Evolutionary conservation across 768 basidiomycete species (phyloP).

Genomic region (Boletus pseudopeckii): DNA sequence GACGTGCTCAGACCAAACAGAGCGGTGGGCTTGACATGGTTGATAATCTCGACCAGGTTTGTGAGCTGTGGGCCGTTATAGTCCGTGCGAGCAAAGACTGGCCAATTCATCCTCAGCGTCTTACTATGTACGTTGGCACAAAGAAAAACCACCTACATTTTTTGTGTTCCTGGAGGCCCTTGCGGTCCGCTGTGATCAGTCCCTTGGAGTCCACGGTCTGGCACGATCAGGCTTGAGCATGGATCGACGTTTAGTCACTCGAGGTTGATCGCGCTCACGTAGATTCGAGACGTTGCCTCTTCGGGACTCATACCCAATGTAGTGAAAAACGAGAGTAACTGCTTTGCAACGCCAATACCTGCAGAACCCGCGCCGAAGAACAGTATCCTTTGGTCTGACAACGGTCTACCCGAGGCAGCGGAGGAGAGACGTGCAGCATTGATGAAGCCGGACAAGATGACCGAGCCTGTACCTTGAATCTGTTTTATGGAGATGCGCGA

Average conservation of each 20-base stretch:
- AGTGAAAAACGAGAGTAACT: conserved; percentile 47
- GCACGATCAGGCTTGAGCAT: conserved; percentile 11
- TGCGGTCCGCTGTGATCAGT: conserved; percentile 65
- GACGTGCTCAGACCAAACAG: conserved; percentile 70
- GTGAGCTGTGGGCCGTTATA: conserved; percentile 61
- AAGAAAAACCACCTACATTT: conserved; percentile 42
- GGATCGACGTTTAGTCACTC: neutral
- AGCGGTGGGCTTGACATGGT: conserved; percentile 72
- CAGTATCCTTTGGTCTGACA: conserved; percentile 52
- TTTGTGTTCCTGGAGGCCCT: conserved; percentile 71
- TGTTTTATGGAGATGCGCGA: conserved; percentile 18
- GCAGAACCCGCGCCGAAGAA: conserved; percentile 56
- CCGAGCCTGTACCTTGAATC: conserved; percentile 74
- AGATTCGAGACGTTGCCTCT: conserved; percentile 65
- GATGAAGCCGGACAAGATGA: conserved; percentile 71
- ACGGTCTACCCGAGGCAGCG: conserved; percentile 37
- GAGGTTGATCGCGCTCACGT: conserved; percentile 40
- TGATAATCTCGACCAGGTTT: conserved; percentile 62
- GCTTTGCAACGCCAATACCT: conserved; percentile 54
- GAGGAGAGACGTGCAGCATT: conserved; percentile 66
- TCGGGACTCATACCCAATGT: conserved; percentile 57
- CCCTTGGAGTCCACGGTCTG: conserved; percentile 78
- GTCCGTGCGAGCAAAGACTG: conserved; percentile 71
- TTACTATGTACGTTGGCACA: neutral
- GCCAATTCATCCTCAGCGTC: neutral